A percentile compares a stretch with the other conserved stretches of the same genome.
These are phyloP conservation scores for Arabidopsis lyrata DNA, from an alignment of 441 rosid species.

Conservation along the genomic window DNA sequence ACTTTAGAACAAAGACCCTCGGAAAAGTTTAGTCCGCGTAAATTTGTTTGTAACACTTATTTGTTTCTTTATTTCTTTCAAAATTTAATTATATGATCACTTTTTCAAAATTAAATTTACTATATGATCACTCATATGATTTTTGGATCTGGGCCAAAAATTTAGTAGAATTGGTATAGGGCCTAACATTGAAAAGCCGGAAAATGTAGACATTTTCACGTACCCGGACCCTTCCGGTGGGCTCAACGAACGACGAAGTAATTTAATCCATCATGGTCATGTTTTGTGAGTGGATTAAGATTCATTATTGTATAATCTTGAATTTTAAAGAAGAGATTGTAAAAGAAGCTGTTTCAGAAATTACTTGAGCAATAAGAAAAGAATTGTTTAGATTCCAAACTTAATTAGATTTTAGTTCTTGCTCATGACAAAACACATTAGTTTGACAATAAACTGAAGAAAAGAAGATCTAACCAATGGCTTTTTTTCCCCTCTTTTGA, in stretches of 20 bases:
- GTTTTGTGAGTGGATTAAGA: not conserved
- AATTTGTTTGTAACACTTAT: not conserved
- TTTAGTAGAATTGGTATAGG: not conserved
- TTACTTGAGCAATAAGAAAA: conserved; percentile 12
- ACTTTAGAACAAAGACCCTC: not conserved
- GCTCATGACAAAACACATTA: not conserved
- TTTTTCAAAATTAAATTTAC: too few species aligned
- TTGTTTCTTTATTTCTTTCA: not conserved
- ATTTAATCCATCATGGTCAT: not conserved
- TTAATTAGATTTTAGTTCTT: not conserved
- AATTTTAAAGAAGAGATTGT: not conserved
- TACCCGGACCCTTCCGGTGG: too few species aligned
- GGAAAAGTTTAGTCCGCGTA: not conserved
- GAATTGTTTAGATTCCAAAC: conserved; percentile 6
- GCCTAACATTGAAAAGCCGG: not conserved
- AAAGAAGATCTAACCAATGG: not conserved
- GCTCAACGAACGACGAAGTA: not conserved
- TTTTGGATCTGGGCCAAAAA: not conserved
- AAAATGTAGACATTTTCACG: not conserved
- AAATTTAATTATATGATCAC: too few species aligned
- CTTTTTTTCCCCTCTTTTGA: not conserved
- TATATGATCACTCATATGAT: not conserved
- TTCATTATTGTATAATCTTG: not conserved
- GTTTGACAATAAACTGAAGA: not conserved
- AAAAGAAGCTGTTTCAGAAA: not conserved